A percentile compares a stretch with the other conserved stretches of the same genome.
phyloP scores from a whole-genome alignment of 306 rosid genomes.

The Vigna hirtella region DNA sequence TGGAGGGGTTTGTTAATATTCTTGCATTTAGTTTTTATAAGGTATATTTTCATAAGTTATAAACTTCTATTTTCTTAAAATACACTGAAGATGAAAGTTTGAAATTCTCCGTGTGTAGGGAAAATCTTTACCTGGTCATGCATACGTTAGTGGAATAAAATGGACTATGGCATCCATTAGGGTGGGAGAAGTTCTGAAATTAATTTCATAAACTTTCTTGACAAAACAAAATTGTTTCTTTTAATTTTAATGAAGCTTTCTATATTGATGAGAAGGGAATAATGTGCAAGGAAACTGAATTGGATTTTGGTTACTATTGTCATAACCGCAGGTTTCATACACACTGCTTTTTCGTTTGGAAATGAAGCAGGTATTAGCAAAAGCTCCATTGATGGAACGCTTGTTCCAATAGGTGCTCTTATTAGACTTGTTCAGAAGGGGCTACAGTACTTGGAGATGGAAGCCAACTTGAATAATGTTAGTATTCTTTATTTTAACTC shows the following conservation, averaged over 20 bases:
- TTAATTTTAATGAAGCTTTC: conserved; percentile 20
- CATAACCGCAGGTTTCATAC: conserved; percentile 76
- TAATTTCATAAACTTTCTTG: neutral
- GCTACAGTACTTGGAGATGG: conserved; percentile 97
- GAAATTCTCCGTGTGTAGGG: too few species aligned
- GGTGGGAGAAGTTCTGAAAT: conserved; percentile 6
- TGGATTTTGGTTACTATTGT: conserved; percentile 33
- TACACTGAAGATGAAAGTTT: neutral
- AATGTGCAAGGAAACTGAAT: conserved; percentile 18
- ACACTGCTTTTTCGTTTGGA: conserved; percentile 92
- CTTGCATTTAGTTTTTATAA: neutral
- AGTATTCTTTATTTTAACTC: conserved; percentile 52
- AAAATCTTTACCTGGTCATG: too few species aligned
- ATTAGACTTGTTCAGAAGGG: conserved; percentile 92
- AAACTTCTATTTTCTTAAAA: neutral
- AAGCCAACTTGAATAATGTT: conserved; percentile 95
- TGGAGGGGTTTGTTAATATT: too few species aligned
- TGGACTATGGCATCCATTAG: conserved; percentile 27
- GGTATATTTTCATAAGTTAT: neutral
- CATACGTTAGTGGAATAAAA: neutral
- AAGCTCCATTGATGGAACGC: conserved; percentile 82
- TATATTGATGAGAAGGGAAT: conserved; percentile 1
- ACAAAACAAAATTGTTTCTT: neutral
- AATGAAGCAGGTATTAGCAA: conserved; percentile 89
- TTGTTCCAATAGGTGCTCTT: conserved; percentile 90